Evolutionary conservation across 768 basidiomycete species (phyloP).

Genomic region (Vararia minispora): DNA sequence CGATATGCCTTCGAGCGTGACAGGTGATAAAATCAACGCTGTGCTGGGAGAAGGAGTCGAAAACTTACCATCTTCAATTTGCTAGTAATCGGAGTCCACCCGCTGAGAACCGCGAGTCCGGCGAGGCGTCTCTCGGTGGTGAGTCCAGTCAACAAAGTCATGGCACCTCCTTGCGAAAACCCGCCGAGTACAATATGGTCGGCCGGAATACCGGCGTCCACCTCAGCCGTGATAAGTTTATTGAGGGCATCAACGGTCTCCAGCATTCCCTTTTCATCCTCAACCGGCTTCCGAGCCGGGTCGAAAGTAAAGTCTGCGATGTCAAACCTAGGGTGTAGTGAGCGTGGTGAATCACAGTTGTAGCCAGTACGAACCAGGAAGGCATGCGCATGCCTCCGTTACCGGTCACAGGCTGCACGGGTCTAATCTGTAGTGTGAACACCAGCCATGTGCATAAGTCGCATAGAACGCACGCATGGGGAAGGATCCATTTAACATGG

Average conservation of each 20-base stretch:
- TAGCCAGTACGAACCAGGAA: conserved; percentile 41
- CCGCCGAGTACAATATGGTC: conserved; percentile 77
- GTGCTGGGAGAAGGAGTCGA: not conserved
- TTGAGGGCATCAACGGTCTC: conserved; percentile 50
- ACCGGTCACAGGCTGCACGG: conserved; percentile 52
- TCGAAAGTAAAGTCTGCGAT: conserved; percentile 54
- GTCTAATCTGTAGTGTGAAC: no score
- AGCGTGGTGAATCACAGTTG: not conserved
- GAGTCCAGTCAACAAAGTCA: conserved; percentile 68
- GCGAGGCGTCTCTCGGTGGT: conserved; percentile 56
- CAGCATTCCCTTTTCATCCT: conserved; percentile 75
- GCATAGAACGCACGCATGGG: conserved; percentile 56
- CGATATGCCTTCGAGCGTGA: not conserved
- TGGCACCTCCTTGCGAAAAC: conserved; percentile 78
- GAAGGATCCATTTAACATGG: conserved; percentile 86
- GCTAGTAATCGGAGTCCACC: conserved; percentile 61
- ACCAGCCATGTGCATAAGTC: no score
- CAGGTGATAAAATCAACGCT: not conserved
- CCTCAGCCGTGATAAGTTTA: conserved; percentile 61
- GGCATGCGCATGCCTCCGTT: conserved; percentile 69
- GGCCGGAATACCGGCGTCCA: conserved; percentile 57
- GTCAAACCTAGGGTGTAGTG: conserved; percentile 54
- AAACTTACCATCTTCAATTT: conserved; percentile 58
- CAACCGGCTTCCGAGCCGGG: conserved; percentile 23
- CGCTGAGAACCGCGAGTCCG: conserved; percentile 64